phyloP scores from a whole-genome alignment of 2,329 filamentous ascomycete genomes.

The Apiospora hydei region DNA sequence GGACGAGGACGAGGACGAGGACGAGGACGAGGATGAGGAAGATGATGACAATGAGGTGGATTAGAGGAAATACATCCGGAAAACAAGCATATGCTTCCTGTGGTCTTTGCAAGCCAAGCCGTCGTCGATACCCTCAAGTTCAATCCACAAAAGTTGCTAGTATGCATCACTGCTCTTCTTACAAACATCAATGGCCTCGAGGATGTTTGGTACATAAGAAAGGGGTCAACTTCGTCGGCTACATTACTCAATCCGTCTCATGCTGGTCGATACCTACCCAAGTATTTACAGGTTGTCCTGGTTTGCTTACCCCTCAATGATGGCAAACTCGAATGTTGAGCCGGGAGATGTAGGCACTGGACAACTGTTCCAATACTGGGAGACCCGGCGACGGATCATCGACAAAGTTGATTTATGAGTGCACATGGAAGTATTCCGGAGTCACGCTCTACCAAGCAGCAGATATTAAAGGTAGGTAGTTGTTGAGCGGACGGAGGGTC shows the following conservation, averaged over 20 bases:
- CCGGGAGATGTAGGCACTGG: background rate
- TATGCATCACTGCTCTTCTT: too few species aligned
- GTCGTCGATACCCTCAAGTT: slow-evolving; percentile 3
- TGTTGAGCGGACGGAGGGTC: slow-evolving; percentile 14
- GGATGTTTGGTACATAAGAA: background rate
- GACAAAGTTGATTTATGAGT: background rate
- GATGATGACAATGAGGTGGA: slow-evolving; percentile 42
- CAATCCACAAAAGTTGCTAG: background rate
- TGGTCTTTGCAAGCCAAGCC: slow-evolving; percentile 10
- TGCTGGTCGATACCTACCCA: background rate
- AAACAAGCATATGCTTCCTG: background rate
- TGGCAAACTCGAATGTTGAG: background rate
- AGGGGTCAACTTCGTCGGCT: background rate
- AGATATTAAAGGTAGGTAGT: background rate
- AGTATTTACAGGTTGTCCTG: background rate
- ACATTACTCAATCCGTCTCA: background rate
- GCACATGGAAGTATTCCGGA: background rate
- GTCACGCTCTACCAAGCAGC: background rate
- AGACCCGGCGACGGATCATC: background rate
- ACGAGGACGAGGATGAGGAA: slow-evolving; percentile 53
- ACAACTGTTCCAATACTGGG: background rate
- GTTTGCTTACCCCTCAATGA: background rate
- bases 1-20: slow-evolving; percentile 71
- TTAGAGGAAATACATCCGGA: slow-evolving; percentile 33
- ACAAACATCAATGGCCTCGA: background rate